Percentiles rank a stretch among this genome's conserved stretches.
Evolutionary conservation across 768 basidiomycete species (phyloP).

Genomic region (Chalciporus chontae): DNA sequence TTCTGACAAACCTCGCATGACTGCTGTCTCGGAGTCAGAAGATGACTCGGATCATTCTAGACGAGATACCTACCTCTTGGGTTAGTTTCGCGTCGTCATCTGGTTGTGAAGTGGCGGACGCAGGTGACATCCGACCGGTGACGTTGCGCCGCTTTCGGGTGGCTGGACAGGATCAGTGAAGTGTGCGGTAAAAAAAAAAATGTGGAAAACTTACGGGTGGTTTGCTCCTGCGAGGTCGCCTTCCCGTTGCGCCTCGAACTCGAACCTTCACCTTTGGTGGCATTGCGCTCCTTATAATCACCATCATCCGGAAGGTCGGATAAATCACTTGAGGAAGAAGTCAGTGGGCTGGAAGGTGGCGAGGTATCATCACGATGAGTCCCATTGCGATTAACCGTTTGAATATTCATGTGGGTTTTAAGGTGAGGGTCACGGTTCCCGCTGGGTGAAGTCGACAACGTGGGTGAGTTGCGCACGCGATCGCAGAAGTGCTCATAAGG

Average conservation of each 20-base stretch:
- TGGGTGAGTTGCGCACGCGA: constrained; percentile 64
- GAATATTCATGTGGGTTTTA: constrained; percentile 53
- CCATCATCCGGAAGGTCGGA: constrained; percentile 80
- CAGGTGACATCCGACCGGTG: constrained; percentile 20
- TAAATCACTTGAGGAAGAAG: constrained; percentile 72
- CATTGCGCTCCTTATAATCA: constrained; percentile 55
- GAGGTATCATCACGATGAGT: constrained; percentile 47
- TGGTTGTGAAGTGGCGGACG: constrained; percentile 21
- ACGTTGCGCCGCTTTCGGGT: constrained; percentile 31
- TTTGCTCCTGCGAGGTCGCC: constrained; percentile 50
- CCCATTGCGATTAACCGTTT: constrained; percentile 37
- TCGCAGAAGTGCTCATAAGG: constrained; percentile 94
- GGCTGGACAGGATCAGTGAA: constrained; percentile 24
- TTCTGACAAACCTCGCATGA: constrained; percentile 92
- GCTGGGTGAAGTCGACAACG: constrained; percentile 34
- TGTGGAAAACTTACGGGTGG: constrained; percentile 31
- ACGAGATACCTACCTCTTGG: constrained; percentile 46
- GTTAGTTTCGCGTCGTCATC: constrained; percentile 42
- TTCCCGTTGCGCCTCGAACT: constrained; percentile 52
- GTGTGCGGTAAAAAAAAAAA: constrained; percentile 1
- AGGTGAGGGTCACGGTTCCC: constrained; percentile 47
- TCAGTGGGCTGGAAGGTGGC: constrained; percentile 70
- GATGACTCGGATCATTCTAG: constrained; percentile 9
- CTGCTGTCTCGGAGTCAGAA: constrained; percentile 45
- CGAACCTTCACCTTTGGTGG: constrained; percentile 35